These are phyloP conservation scores for Cyclotella distinguenda DNA, from an alignment of 108 stramenopile species.

Conservation along the genomic window DNA sequence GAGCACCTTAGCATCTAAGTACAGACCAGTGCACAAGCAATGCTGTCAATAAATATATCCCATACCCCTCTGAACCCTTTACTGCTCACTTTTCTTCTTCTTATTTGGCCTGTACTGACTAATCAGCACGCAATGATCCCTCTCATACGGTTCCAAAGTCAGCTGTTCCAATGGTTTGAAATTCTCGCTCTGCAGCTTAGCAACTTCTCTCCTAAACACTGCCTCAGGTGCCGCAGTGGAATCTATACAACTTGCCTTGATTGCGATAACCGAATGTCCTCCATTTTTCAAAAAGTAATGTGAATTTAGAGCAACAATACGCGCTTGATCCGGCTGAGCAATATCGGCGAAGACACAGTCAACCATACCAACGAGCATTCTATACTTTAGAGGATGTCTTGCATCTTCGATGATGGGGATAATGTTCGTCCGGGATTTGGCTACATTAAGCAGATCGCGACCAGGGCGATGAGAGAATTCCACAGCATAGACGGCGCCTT, in stretches of 20 bases:
- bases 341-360: slow-evolving; percentile 99
- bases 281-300: slow-evolving; percentile 99
- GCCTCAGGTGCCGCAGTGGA: slow-evolving; percentile 98
- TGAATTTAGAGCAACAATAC: slow-evolving; percentile 99
- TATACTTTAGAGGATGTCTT: slow-evolving; percentile 98
- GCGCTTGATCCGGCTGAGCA: slow-evolving; percentile 99
- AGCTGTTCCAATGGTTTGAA: slow-evolving; percentile 99
- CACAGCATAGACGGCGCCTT: slow-evolving; percentile 97
- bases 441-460: slow-evolving; percentile 97
- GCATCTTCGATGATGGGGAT: slow-evolving; percentile 99
- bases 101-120: slow-evolving; percentile 93
- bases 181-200: slow-evolving; percentile 91
- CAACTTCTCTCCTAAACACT: slow-evolving; percentile 95
- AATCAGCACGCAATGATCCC: slow-evolving; percentile 99
- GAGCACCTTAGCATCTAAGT: no score
- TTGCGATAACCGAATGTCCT: slow-evolving; percentile 98
- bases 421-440: slow-evolving; percentile 97
- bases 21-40: no score
- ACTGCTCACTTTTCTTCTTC: slow-evolving; percentile 67
- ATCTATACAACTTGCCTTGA: slow-evolving; percentile 99
- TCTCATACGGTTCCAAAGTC: slow-evolving; percentile 99
- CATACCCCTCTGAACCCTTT: neutral
- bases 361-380: slow-evolving; percentile 99
- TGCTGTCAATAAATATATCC: neutral
- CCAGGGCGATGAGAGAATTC: slow-evolving; percentile 99